Evolutionary conservation across 768 basidiomycete genomes (phyloP).

Genomic region (Lanmaoa rubissima): DNA sequence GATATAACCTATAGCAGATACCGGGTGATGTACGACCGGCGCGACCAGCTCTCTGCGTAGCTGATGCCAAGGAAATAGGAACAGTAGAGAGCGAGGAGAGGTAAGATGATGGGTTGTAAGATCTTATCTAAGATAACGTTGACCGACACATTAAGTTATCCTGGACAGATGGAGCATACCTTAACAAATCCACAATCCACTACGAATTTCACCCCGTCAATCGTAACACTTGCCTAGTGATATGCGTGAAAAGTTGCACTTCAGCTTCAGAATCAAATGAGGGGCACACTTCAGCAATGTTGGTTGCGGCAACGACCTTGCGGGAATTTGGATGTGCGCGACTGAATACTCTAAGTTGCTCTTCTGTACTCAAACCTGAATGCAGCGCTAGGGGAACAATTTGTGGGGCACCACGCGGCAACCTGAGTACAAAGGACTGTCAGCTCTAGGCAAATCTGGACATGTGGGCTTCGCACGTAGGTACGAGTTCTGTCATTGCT

Average conservation of each 20-base stretch:
- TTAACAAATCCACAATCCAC: slow-evolving; percentile 96
- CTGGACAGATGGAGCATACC: slow-evolving; percentile 40
- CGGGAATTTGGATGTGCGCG: slow-evolving; percentile 70
- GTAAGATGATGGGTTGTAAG: slow-evolving; percentile 82
- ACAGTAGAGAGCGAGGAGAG: slow-evolving; percentile 83
- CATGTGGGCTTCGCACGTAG: slow-evolving; percentile 46
- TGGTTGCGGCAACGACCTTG: slow-evolving; percentile 91
- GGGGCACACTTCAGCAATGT: slow-evolving; percentile 81
- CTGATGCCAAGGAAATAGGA: slow-evolving; percentile 84
- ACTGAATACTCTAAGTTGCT: slow-evolving; percentile 86
- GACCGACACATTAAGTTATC: not conserved
- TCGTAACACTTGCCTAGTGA: slow-evolving; percentile 87
- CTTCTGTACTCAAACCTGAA: slow-evolving; percentile 83
- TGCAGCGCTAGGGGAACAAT: slow-evolving; percentile 77
- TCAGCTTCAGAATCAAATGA: not conserved
- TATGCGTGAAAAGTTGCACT: not conserved
- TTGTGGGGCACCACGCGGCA: slow-evolving; percentile 53
- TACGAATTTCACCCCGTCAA: slow-evolving; percentile 92
- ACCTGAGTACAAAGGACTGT: slow-evolving; percentile 31
- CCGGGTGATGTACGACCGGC: slow-evolving; percentile 94
- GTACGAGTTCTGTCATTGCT: slow-evolving; percentile 72
- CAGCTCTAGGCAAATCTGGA: not conserved
- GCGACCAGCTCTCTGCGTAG: slow-evolving; percentile 89
- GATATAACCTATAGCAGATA: slow-evolving; percentile 89
- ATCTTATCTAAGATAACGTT: slow-evolving; percentile 61